Base-by-base conservation (phyloP, 352 stramenopile genomes). In the Plasmopara viticola region DNA sequence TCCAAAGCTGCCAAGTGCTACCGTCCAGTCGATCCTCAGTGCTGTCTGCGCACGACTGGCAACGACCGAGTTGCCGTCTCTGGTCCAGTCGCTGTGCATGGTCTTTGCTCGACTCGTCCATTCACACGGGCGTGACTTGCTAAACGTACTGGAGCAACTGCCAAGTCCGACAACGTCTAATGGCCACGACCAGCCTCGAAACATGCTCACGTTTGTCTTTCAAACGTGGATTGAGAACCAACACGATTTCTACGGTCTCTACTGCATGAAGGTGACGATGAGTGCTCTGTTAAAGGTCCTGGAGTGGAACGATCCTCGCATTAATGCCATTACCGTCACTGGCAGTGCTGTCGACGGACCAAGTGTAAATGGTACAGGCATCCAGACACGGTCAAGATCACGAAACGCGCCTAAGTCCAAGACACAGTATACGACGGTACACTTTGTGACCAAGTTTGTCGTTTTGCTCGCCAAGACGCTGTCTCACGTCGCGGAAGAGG, bases 181-280 rank as follows among this genome's bases (percentile, higher is more conserved):
- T 45, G 58, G 52, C 34, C 51, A 62, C 9, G 9, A 15, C 2
- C 58, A 72, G 35, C 42, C 70, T 28, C 60, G 64, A 4, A 90
- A 77, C 44, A 81, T 90, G 78, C 56, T 90, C 25, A 66, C 64
- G 37, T 93, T 93, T 72, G 79, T 93, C 2, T 85, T 90, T 47
- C 59, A 64, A 29, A 87, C 78, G 13, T 93, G 83, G 83, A 82
- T 93, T 30, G 78, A 90, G 46, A 89, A 88, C 57, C 83, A 93
- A 49, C 58, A 72, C 13, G 79, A 90, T 18, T 93, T 93, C 44
- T 93, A 93, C 43, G 79, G 83, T 9, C 66, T 86, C 6, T 90
- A 90, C 61, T 86, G 74, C 45, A 83, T 93, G 56, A 93, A 90
- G 56, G 79, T 93, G 34, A 93, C 80, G 5, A 72, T 87, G 34